Conservation (phyloP, 2,329 filamentous ascomycete genomes). For the Aspergillus sp. region DNA sequence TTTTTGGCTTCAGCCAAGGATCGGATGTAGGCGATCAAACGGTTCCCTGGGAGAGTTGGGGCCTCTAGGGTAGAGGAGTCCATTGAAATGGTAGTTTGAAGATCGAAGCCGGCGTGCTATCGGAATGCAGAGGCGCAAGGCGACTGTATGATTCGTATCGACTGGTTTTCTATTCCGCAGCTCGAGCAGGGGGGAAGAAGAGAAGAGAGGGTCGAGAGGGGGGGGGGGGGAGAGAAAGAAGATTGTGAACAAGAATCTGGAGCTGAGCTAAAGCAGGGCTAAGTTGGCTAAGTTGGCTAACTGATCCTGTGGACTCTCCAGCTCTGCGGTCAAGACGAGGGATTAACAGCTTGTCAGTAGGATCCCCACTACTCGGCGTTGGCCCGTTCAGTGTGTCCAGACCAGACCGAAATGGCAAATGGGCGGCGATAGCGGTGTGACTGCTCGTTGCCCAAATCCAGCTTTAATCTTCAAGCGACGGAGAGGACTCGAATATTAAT, state of each 20-base stretch:
- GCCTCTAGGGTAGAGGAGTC: slow-evolving; percentile 14
- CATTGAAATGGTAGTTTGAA: slow-evolving; percentile 15
- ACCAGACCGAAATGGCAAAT: background rate
- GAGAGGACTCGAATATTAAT: too few species aligned
- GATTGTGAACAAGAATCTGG: slow-evolving; percentile 5
- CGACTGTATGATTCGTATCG: background rate
- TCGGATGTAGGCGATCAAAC: slow-evolving; percentile 39
- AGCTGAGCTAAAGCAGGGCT: slow-evolving; percentile 9
- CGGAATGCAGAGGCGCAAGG: background rate
- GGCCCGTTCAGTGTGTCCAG: slow-evolving; percentile 9
- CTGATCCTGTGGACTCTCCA: slow-evolving; percentile 4
- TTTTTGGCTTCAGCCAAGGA: slow-evolving; percentile 34
- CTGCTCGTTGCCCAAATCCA: background rate
- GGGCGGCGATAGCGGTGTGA: background rate
- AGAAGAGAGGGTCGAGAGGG: background rate
- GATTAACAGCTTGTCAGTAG: slow-evolving; percentile 23
- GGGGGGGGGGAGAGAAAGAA: background rate
- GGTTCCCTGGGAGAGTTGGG: slow-evolving; percentile 30
- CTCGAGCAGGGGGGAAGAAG: background rate
- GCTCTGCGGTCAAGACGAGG: slow-evolving; percentile 4
- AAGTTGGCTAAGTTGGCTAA: slow-evolving; percentile 9
- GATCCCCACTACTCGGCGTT: slow-evolving; percentile 22
- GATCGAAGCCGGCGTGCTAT: background rate
- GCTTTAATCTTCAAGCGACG: background rate
- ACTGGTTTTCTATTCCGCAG: background rate